Base-by-base conservation (phyloP, 805 yeast species). In the Starmerella scarabaei region DNA sequence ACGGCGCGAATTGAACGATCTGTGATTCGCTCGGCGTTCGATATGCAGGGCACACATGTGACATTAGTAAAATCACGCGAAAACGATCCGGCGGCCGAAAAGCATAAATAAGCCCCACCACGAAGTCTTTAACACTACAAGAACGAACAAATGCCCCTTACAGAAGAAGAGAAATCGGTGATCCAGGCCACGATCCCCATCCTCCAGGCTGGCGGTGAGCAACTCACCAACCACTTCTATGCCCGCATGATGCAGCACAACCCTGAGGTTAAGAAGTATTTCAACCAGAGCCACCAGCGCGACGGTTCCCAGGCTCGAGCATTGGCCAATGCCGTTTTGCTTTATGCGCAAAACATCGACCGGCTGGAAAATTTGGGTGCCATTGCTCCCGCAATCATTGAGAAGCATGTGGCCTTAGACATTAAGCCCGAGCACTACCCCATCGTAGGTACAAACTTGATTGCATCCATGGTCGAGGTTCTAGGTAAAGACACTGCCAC, bases 381-480 rank as follows among this genome's bases (percentile, higher is more conserved):
- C 1, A 71, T 72, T 44, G 81, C 79, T 8, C 61, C 67, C 36
- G 73, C 71, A 44, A 74, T 78, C 50, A 78, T 71, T 33, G 67
- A 65, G 47, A 79, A 77, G 56, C 86, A 79, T 49, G 75, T 71
- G 43, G 80, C 80, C 33, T 61, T 79, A 45, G 72, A 72, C 52
- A 67, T 78, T 32, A 55, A 60, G 45, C 72, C 84, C 3, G 79
- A 73, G 41, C 83, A 77, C 42, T 78, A 78, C 50, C 72, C 75
- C 18, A 64, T 73, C 47, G 84, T 78, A 24, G 86, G 84, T 21
- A 53, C 57, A 23, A 65, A 68, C 44, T 57, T 80, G n/a, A 53
- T 78, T 24, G 60, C 60, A 21, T 72, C 83, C 12, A 65, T 80
- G 57, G 54, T 57, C 30, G 67, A 68, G 40, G 65, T 73, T 30